Evolutionary conservation across 1,139 yeast species (phyloP).

Genomic region (Blastobotrys malaysiensis): DNA sequence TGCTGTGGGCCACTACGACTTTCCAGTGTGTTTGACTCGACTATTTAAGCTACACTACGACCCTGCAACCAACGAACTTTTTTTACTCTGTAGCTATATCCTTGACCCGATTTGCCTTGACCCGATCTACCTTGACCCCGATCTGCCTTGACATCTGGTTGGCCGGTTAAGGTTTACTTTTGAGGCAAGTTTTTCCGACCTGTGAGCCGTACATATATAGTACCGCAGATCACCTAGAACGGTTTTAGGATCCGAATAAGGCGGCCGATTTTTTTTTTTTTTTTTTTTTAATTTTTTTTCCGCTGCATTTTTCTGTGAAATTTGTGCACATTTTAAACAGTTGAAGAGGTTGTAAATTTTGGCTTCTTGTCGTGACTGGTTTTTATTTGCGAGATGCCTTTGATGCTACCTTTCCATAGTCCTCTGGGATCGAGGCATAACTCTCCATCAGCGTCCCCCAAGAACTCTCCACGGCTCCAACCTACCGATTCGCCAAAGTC

Average conservation of each 20-base stretch:
- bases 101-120: no score
- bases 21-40: no score
- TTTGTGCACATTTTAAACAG: no score
- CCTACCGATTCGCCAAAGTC: neutral
- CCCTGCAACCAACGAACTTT: no score
- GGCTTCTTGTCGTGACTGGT: neutral
- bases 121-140: neutral
- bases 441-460: slow-evolving; percentile 3
- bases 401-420: slow-evolving; percentile 7
- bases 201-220: neutral
- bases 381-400: slow-evolving; percentile 2
- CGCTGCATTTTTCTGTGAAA: neutral
- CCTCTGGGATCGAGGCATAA: slow-evolving; percentile 4
- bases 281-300: neutral
- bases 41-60: no score
- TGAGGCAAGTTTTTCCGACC: neutral
- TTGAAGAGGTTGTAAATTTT: neutral
- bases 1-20: no score
- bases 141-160: neutral
- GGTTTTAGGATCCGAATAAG: neutral
- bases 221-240: neutral
- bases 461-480: slow-evolving; percentile 5
- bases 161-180: neutral
- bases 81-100: no score
- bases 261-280: neutral